Percentiles rank a stretch among this genome's conserved stretches.
These are phyloP conservation scores for Claviceps citrina DNA, from an alignment of 2,329 filamentous ascomycete genomes.

Conservation along the genomic window DNA sequence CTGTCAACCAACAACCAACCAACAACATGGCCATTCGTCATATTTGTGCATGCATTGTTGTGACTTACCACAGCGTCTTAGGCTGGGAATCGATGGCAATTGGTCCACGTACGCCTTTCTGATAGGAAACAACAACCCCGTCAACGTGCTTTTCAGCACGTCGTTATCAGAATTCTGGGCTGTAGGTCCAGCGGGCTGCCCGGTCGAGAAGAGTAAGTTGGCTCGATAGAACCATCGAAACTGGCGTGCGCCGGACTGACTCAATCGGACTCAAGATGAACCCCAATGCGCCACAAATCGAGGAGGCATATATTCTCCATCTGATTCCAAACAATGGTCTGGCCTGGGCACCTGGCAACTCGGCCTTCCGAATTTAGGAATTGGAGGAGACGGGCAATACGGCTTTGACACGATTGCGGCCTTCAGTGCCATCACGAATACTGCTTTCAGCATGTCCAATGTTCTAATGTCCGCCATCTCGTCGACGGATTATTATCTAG, in stretches of 20 bases:
- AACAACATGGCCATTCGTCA: too few relatives aligned
- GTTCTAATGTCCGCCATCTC: slow-evolving; percentile 38
- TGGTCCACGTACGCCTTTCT: slow-evolving; percentile 55
- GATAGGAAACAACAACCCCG: slow-evolving; percentile 25
- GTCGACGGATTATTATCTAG: slow-evolving; percentile 38
- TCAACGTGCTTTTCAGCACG: slow-evolving; percentile 42
- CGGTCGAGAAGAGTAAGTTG: slow-evolving; percentile 24
- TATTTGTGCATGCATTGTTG: not conserved
- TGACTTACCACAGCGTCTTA: slow-evolving; percentile 13
- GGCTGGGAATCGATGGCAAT: slow-evolving; percentile 50
- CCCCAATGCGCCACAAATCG: slow-evolving; percentile 38
- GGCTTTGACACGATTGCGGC: slow-evolving; percentile 37
- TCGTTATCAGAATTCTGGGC: slow-evolving; percentile 58
- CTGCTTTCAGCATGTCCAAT: slow-evolving; percentile 26
- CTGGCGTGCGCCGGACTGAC: slow-evolving; percentile 7
- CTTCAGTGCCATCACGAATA: slow-evolving; percentile 22
- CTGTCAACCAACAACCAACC: too few relatives aligned
- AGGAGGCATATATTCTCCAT: slow-evolving; percentile 42
- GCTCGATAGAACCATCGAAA: not conserved
- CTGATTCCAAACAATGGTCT: slow-evolving; percentile 41
- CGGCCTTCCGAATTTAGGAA: slow-evolving; percentile 41
- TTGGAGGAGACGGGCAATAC: slow-evolving; percentile 47
- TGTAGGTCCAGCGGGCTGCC: slow-evolving; percentile 42
- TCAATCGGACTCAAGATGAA: slow-evolving; percentile 20
- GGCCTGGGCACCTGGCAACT: slow-evolving; percentile 44